Evolutionary conservation across 306 rosid genomes (phyloP).

Genomic region (Cicer judaicum): DNA sequence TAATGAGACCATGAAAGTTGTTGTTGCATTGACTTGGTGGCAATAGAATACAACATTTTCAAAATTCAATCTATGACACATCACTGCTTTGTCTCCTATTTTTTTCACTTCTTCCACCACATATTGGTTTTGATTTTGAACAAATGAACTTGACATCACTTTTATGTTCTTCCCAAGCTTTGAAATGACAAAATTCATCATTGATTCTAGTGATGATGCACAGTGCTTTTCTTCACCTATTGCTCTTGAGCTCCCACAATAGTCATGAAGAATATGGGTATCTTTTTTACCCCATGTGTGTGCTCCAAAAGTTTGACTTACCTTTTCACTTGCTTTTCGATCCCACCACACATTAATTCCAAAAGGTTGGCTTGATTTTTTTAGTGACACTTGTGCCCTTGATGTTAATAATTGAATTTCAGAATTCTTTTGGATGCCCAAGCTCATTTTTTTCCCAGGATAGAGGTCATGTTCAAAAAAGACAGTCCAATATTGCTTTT

Average conservation of each 20-base stretch:
- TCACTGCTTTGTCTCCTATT: conserved; percentile 29
- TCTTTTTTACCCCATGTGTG: not conserved
- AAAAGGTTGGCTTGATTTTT: conserved; percentile 7
- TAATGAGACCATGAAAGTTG: conserved; percentile 22
- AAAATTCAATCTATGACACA: conserved; percentile 9
- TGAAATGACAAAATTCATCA: conserved; percentile 24
- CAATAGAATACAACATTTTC: conserved; percentile 25
- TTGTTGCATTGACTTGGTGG: conserved; percentile 28
- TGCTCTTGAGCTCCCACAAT: conserved; percentile 13
- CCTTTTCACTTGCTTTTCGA: too few relatives aligned
- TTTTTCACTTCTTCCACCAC: conserved; percentile 17
- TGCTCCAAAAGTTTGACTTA: conserved; percentile 2
- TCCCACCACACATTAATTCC: not conserved
- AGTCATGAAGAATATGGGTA: not conserved
- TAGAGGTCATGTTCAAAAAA: conserved; percentile 34
- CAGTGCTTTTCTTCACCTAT: conserved; percentile 34
- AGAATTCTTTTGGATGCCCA: not conserved
- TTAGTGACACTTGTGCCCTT: too few relatives aligned
- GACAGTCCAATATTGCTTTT: conserved; percentile 30
- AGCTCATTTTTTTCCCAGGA: not conserved
- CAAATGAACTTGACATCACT: conserved; percentile 33
- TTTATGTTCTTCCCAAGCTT: conserved; percentile 30
- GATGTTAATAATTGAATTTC: not conserved
- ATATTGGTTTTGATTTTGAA: not conserved
- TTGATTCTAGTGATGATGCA: conserved; percentile 20